Evolutionary conservation across 2,329 filamentous ascomycete species (phyloP), one percentile per base, ranked within the genome.

Genomic region (Aschersonia sp.): DNA sequence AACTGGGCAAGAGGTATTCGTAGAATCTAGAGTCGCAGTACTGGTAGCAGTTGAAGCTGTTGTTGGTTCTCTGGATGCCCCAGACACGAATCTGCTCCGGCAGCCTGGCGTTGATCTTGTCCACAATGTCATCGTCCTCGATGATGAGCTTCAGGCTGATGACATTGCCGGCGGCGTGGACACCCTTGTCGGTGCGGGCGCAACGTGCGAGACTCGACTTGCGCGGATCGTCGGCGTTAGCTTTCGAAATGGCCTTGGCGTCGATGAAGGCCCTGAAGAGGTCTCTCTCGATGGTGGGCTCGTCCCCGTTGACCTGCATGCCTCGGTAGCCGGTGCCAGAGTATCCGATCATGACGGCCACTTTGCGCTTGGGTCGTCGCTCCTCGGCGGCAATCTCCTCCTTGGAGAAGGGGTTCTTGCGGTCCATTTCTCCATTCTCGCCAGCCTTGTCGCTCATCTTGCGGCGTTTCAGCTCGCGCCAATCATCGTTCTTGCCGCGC

Each of bases 211-310:
- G 77, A 47, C 88, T 89, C 2, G 89, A 94, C 67, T 98, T 98
- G 65, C 94, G 94, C 4, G 91, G 92, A 61, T 98, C 92, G 57
- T 94, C 82, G 29, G 92, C 92, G 61, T 98, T 98, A 52, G 88
- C 88, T 65, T 97, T 97, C 45, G 89, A 94, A 52, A 98, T 95
- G 40, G 92, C 89, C 20, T 89, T 86, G 3, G 92, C 89, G 3
- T 81, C 80, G 52, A 98, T 84, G 56, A 98, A 91, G 3, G 92
- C 92, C 32, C 80, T 78, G 68, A 98, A 98, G 3, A 98, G 72
- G 57, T 98, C 92, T 43, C 91, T 86, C 68, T 98, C 92, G 53
- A 98, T 97, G 0, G 91, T 98, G 69, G 89, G 89, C 61, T 95
- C 82, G 53, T 80, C 69, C 57, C 74, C 73, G 63, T 83, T 82